These are phyloP conservation scores for Paraglomus brasilianum DNA, from an alignment of 192 early-diverging fungal species.

Conservation along the genomic window DNA sequence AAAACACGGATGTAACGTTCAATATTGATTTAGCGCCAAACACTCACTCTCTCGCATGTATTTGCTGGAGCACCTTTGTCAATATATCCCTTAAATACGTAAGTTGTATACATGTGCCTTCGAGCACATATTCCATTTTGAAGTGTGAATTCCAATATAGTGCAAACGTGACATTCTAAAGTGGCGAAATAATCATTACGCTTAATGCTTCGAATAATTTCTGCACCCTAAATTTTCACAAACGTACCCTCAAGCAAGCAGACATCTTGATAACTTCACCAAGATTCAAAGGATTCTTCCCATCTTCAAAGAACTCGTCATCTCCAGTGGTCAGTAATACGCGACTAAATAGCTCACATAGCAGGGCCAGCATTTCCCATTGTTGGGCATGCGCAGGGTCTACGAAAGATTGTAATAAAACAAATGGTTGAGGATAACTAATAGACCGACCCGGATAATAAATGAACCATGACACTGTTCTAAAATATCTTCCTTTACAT, in stretches of 20 bases:
- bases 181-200: slow-evolving; percentile 10
- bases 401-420: slow-evolving; percentile 31
- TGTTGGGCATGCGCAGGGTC: slow-evolving; percentile 43
- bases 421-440: slow-evolving; percentile 22
- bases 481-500: slow-evolving; percentile 31
- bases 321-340: slow-evolving; percentile 80
- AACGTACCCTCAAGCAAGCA: slow-evolving; percentile 50
- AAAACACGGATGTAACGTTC: too few relatives aligned
- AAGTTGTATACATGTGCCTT: slow-evolving; percentile 42
- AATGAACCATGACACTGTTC: slow-evolving; percentile 34
- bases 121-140: slow-evolving; percentile 35
- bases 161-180: slow-evolving; percentile 70
- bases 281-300: slow-evolving; percentile 50
- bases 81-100: slow-evolving; percentile 58
- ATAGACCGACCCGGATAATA: slow-evolving; percentile 31
- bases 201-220: slow-evolving; percentile 7
- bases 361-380: slow-evolving; percentile 63
- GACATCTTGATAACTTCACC: slow-evolving; percentile 55
- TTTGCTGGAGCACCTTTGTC: slow-evolving; percentile 68
- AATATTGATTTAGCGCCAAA: not conserved
- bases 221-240: not conserved
- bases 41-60: slow-evolving; percentile 73
- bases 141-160: slow-evolving; percentile 67
- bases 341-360: slow-evolving; percentile 72
- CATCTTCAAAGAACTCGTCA: slow-evolving; percentile 76